phyloP scores from a whole-genome alignment of 2,329 filamentous ascomycete species.

The Scedosporium aurantiacum region DNA sequence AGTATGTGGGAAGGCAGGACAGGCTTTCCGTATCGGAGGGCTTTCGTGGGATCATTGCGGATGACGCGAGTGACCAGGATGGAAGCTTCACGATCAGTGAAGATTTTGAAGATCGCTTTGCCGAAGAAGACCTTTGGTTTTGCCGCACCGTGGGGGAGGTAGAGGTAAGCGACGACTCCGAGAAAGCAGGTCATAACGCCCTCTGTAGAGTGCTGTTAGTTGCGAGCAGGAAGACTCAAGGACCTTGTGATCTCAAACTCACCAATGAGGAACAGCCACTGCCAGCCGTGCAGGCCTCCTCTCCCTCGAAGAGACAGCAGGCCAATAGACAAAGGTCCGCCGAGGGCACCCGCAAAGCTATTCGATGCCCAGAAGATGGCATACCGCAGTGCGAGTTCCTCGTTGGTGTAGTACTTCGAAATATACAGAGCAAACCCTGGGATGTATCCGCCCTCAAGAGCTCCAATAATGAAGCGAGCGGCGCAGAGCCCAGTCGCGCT shows the following conservation, averaged over 20 bases:
- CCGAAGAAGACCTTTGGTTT: slow-evolving; percentile 17
- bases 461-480: slow-evolving; percentile 18
- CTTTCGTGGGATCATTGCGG: slow-evolving; percentile 19
- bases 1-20: slow-evolving; percentile 15
- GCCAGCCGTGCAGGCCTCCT: slow-evolving; percentile 17
- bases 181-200: slow-evolving; percentile 16
- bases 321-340: slow-evolving; percentile 17
- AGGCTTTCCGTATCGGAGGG: slow-evolving; percentile 13
- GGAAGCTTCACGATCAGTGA: slow-evolving; percentile 15
- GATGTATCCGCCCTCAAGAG: slow-evolving; percentile 21
- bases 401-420: slow-evolving; percentile 18
- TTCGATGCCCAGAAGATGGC: slow-evolving; percentile 21
- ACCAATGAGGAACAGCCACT: slow-evolving; percentile 21
- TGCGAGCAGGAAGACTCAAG: neutral
- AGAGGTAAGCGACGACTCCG: slow-evolving; percentile 15
- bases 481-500: slow-evolving; percentile 15
- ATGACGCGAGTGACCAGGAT: slow-evolving; percentile 18
- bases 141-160: slow-evolving; percentile 17
- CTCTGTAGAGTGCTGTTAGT: slow-evolving; percentile 11
- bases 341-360: slow-evolving; percentile 16
- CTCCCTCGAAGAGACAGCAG: slow-evolving; percentile 16
- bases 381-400: slow-evolving; percentile 18
- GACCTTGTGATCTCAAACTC: slow-evolving; percentile 7
- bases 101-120: slow-evolving; percentile 13
- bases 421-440: slow-evolving; percentile 20